Evolutionary conservation across 2,329 filamentous ascomycete genomes (phyloP).

Genomic region (Zymoseptoria pseudotritici): DNA sequence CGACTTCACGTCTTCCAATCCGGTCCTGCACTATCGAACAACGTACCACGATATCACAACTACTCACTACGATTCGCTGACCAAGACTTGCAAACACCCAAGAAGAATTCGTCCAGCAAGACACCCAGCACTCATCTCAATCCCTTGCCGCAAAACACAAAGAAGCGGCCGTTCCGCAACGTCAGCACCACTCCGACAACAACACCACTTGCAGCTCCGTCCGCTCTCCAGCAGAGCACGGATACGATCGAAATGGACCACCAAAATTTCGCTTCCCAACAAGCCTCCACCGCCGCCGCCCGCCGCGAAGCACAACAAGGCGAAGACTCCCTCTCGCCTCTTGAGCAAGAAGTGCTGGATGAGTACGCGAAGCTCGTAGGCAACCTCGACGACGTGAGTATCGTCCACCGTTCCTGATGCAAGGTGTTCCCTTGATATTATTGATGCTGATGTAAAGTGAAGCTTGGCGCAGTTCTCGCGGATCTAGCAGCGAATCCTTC

Average conservation of each 20-base stretch:
- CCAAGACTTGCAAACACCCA: neutral
- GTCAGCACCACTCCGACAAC: neutral
- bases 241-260: conserved; percentile 1
- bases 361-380: conserved; percentile 82
- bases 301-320: conserved; percentile 8
- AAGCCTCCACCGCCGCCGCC: conserved; percentile 1
- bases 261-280: conserved; percentile 5
- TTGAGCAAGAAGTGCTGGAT: conserved; percentile 90
- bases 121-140: neutral
- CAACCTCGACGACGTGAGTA: conserved; percentile 78
- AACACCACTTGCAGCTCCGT: neutral
- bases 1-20: neutral
- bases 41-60: neutral
- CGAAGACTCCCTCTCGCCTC: conserved; percentile 50
- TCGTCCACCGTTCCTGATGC: neutral
- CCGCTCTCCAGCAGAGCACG: neutral
- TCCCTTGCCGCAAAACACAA: neutral
- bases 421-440: conserved; percentile 13
- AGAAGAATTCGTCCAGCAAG: too few relatives aligned
- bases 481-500: conserved; percentile 56
- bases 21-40: neutral
- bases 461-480: conserved; percentile 54
- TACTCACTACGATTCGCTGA: neutral
- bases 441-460: conserved; percentile 1
- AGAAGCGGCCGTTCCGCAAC: neutral